These are phyloP conservation scores for Colletotrichum phormii DNA, from an alignment of 2,329 filamentous ascomycete genomes.

Conservation along the genomic window DNA sequence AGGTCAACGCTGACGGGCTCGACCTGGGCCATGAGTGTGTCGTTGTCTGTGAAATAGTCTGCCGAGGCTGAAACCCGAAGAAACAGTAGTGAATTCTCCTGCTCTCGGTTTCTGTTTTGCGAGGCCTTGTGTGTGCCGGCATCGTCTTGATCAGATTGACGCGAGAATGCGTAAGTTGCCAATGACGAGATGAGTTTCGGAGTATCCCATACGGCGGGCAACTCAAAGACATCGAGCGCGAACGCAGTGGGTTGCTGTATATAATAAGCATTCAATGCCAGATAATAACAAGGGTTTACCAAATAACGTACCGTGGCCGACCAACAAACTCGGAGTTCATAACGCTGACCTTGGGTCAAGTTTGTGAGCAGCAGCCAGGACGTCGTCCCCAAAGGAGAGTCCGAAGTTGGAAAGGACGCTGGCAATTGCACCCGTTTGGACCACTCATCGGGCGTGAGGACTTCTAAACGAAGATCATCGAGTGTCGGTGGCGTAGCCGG, in stretches of 20 bases:
- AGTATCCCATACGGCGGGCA: slow-evolving; percentile 70
- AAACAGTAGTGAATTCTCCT: slow-evolving; percentile 68
- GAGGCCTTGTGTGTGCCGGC: slow-evolving; percentile 33
- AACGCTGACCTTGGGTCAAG: slow-evolving; percentile 78
- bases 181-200: slow-evolving; percentile 75
- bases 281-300: slow-evolving; percentile 4
- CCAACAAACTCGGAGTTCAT: slow-evolving; percentile 96
- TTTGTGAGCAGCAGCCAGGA: slow-evolving; percentile 84
- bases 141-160: slow-evolving; percentile 46
- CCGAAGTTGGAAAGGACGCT: slow-evolving; percentile 73
- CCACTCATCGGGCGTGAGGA: slow-evolving; percentile 68
- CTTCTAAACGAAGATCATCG: slow-evolving; percentile 70
- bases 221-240: slow-evolving; percentile 72
- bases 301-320: slow-evolving; percentile 80
- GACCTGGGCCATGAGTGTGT: slow-evolving; percentile 78
- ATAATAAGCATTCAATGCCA: slow-evolving; percentile 24
- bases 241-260: slow-evolving; percentile 87
- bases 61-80: slow-evolving; percentile 81
- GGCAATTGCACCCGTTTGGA: slow-evolving; percentile 73
- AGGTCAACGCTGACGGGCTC: slow-evolving; percentile 81
- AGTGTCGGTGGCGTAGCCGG: slow-evolving; percentile 67
- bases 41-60: slow-evolving; percentile 85
- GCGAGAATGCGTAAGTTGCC: slow-evolving; percentile 67
- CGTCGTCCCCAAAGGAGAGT: slow-evolving; percentile 65
- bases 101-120: slow-evolving; percentile 35